Conservation (phyloP, 2,329 filamentous ascomycete species). For the Colletotrichum brevisporum region DNA sequence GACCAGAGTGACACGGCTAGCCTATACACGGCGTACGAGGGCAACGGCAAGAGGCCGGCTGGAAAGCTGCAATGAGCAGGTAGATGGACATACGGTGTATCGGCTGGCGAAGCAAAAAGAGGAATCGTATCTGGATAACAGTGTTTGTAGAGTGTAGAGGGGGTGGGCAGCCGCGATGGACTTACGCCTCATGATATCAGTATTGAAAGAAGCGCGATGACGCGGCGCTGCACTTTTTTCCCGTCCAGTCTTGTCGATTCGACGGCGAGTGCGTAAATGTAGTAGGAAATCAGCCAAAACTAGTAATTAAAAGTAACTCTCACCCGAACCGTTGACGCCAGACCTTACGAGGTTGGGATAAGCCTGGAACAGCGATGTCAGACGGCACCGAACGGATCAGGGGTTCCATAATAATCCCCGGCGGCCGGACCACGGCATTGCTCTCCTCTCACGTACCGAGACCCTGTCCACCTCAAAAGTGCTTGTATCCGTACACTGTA, state of each 20-base stretch:
- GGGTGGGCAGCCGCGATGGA: neutral
- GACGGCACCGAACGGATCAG: conserved; percentile 16
- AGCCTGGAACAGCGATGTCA: conserved; percentile 19
- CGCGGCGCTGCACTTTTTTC: neutral
- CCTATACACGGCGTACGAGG: conserved; percentile 47
- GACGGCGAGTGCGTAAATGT: neutral
- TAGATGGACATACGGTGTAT: neutral
- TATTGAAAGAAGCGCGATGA: conserved; percentile 2
- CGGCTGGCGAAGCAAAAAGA: neutral
- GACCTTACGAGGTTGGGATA: neutral
- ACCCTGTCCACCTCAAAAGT: too few species aligned
- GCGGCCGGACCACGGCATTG: conserved; percentile 1
- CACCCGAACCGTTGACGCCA: neutral
- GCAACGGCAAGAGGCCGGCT: conserved; percentile 51
- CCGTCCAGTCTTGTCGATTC: neutral
- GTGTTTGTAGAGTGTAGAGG: neutral
- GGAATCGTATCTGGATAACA: neutral
- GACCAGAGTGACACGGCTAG: conserved; percentile 45
- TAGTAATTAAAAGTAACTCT: neutral
- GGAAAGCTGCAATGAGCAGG: conserved; percentile 27
- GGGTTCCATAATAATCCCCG: conserved; percentile 4
- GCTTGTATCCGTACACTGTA: neutral
- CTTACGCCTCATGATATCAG: neutral
- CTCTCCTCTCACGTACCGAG: too few species aligned
- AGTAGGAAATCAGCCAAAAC: neutral